Evolutionary conservation across 345 rosid species (phyloP).

Genomic region (Lagerstroemia speciosa): DNA sequence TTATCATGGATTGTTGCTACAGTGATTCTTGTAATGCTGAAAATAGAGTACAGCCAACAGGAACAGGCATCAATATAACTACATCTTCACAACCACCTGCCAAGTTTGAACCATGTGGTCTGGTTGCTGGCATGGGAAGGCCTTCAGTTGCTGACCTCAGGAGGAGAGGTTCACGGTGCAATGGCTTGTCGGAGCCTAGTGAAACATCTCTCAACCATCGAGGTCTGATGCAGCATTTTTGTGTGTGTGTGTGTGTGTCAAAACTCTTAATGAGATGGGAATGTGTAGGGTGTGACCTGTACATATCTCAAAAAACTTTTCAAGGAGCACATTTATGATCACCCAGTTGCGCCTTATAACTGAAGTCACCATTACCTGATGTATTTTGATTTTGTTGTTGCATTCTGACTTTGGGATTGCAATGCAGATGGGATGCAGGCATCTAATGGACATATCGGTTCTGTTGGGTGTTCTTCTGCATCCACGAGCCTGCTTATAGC

Average conservation of each 20-base stretch:
- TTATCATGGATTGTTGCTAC: constrained; percentile 9
- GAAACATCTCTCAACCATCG: constrained; percentile 10
- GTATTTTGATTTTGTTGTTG: not conserved
- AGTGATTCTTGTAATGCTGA: constrained; percentile 29
- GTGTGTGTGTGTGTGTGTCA: not conserved
- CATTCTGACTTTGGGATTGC: not conserved
- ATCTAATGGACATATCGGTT: not conserved
- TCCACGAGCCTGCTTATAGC: not conserved
- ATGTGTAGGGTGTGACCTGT: not conserved
- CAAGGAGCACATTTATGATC: not conserved
- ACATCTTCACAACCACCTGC: constrained; percentile 16
- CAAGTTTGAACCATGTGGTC: constrained; percentile 20
- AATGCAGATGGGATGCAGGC: not conserved
- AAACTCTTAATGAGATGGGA: not conserved
- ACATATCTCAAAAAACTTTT: no score
- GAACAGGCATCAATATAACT: constrained; percentile 15
- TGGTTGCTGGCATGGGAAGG: constrained; percentile 20
- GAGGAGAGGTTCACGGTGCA: constrained; percentile 3
- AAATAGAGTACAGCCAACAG: constrained; percentile 16
- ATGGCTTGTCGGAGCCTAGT: constrained; percentile 9
- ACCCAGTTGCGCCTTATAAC: not conserved
- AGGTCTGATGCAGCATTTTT: not conserved
- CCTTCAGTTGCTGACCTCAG: constrained; percentile 37
- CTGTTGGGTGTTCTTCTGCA: not conserved
- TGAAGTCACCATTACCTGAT: not conserved